Evolutionary conservation across 2,329 filamentous ascomycete genomes (phyloP).

Genomic region (Fusarium sp.): DNA sequence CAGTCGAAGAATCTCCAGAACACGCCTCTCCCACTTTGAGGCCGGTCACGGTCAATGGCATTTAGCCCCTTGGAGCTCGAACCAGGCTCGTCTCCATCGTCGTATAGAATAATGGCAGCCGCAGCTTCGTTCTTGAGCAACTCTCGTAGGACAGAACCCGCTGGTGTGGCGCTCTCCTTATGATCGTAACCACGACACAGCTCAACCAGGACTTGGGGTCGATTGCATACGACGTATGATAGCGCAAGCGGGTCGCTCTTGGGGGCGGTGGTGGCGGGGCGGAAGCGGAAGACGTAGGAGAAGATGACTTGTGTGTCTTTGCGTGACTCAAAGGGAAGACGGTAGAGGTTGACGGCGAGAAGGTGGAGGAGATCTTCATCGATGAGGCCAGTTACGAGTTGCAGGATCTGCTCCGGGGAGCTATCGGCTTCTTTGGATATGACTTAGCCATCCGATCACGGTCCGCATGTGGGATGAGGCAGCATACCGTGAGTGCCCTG

Average conservation of each 20-base stretch:
- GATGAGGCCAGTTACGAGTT: slow-evolving; percentile 84
- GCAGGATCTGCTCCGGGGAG: slow-evolving; percentile 85
- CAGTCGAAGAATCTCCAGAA: slow-evolving; percentile 98
- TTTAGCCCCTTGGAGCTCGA: slow-evolving; percentile 79
- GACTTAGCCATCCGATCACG: slow-evolving; percentile 25
- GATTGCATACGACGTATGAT: slow-evolving; percentile 85
- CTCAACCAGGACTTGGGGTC: slow-evolving; percentile 87
- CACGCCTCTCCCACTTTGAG: slow-evolving; percentile 81
- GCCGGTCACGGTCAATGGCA: slow-evolving; percentile 78
- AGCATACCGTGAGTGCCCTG: slow-evolving; percentile 87
- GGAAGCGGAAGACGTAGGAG: slow-evolving; percentile 92
- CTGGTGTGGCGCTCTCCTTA: slow-evolving; percentile 90
- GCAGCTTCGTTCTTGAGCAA: slow-evolving; percentile 90
- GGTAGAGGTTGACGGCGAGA: slow-evolving; percentile 82
- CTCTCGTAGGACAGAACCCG: slow-evolving; percentile 88
- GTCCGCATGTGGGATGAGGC: slow-evolving; percentile 3
- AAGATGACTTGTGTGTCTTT: slow-evolving; percentile 97
- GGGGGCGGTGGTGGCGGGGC: slow-evolving; percentile 71
- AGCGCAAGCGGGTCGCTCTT: slow-evolving; percentile 83
- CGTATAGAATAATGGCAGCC: slow-evolving; percentile 89
- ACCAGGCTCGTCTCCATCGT: slow-evolving; percentile 77
- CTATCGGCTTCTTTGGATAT: slow-evolving; percentile 76
- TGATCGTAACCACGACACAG: slow-evolving; percentile 90
- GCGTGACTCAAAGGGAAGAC: slow-evolving; percentile 91
- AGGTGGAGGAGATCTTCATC: slow-evolving; percentile 88